Percentiles rank a stretch among this genome's conserved stretches.
Conservation (phyloP, 192 early-diverging fungal genomes). For the Backusella liffmaniae region DNA sequence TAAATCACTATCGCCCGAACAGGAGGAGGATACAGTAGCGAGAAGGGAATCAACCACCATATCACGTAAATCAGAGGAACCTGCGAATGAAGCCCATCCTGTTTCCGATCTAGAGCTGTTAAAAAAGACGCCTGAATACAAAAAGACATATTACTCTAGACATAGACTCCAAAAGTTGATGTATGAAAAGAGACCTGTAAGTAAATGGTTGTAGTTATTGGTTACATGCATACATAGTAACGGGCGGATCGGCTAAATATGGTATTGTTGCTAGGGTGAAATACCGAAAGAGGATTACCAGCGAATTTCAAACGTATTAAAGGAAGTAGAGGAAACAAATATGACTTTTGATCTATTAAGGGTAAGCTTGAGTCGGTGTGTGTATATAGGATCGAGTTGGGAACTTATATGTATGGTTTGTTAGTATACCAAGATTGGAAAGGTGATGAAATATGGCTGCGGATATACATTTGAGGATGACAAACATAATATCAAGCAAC, state of each 20-base stretch:
- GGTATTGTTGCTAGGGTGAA: constrained; percentile 20
- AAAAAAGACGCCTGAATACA: constrained; percentile 19
- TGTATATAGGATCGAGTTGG: neutral
- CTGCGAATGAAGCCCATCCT: neutral
- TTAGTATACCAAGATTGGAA: constrained; percentile 43
- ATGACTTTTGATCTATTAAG: constrained; percentile 36
- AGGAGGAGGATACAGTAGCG: constrained; percentile 7
- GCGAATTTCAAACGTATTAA: constrained; percentile 35
- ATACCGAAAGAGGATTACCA: constrained; percentile 34
- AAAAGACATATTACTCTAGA: constrained; percentile 29
- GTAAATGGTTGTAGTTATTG: neutral
- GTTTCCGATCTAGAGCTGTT: neutral
- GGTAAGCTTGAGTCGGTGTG: constrained; percentile 11
- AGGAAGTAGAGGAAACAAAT: constrained; percentile 29
- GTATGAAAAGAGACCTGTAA: constrained; percentile 39
- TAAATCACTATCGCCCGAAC: constrained; percentile 21
- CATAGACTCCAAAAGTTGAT: constrained; percentile 38
- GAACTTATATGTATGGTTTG: neutral
- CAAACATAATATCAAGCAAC: constrained; percentile 26
- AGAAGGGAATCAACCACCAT: neutral
- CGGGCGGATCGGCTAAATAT: neutral
- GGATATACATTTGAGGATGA: constrained; percentile 29
- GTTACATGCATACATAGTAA: neutral
- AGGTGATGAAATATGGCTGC: constrained; percentile 37
- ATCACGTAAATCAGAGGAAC: constrained; percentile 11